These are phyloP conservation scores for Olyra latifolia DNA, from an alignment of 176 grass and related monocot genomes.

Conservation along the genomic window DNA sequence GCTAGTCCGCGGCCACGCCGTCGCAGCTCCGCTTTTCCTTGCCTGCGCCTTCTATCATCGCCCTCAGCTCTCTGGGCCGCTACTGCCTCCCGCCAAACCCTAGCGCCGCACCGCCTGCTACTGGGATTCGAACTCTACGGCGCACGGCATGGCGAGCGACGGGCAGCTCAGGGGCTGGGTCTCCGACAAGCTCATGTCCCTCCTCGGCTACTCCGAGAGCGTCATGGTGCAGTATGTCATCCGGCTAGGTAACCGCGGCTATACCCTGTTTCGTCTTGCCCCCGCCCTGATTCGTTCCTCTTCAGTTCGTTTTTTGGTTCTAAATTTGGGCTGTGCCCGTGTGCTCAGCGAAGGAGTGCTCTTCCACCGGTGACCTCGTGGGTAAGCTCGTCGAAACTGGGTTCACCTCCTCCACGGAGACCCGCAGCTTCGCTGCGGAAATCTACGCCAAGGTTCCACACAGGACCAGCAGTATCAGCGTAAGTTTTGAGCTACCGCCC, in stretches of 20 bases:
- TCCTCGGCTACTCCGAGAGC: slow-evolving; percentile 69
- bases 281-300: neutral
- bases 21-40: neutral
- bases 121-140: neutral
- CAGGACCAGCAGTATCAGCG: slow-evolving; percentile 55
- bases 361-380: slow-evolving; percentile 55
- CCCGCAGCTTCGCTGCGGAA: slow-evolving; percentile 56
- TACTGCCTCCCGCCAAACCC: neutral
- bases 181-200: slow-evolving; percentile 69
- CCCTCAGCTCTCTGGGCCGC: too few relatives aligned
- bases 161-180: slow-evolving; percentile 79
- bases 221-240: slow-evolving; percentile 82
- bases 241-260: slow-evolving; percentile 47
- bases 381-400: slow-evolving; percentile 70
- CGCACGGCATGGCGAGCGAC: slow-evolving; percentile 53
- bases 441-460: slow-evolving; percentile 72
- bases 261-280: neutral
- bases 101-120: neutral
- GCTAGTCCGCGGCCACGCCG: too few relatives aligned
- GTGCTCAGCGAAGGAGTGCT: slow-evolving; percentile 70
- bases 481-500: slow-evolving; percentile 24
- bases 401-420: slow-evolving; percentile 49
- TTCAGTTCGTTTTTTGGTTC: neutral
- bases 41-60: neutral
- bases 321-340: slow-evolving; percentile 4